A percentile compares a stretch with the other conserved stretches of the same genome.
Evolutionary conservation across 2,329 filamentous ascomycete species (phyloP).

Genomic region (Botrytis elliptica): DNA sequence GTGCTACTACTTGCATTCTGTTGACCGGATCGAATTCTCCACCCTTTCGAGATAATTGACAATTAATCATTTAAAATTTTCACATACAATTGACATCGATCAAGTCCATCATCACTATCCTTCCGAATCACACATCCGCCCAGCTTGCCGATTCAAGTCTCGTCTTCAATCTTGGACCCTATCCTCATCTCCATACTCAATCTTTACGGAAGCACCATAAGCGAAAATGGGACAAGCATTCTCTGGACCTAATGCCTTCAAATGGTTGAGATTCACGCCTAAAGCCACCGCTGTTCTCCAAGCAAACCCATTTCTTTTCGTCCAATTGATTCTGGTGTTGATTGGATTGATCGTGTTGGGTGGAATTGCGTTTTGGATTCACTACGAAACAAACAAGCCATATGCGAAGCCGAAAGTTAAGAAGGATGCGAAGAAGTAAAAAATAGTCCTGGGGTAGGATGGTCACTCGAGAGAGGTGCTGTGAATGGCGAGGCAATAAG

Average conservation of each 20-base stretch:
- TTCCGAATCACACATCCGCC: not conserved
- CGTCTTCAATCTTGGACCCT: not conserved
- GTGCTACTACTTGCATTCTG: constrained; percentile 5
- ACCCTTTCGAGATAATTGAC: not conserved
- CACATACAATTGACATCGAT: not conserved
- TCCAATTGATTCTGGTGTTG: constrained; percentile 33
- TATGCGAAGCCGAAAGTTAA: constrained; percentile 38
- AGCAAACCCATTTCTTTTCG: constrained; percentile 32
- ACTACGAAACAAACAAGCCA: constrained; percentile 35
- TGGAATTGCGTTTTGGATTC: constrained; percentile 34
- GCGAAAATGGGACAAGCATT: constrained; percentile 37
- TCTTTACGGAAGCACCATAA: not conserved
- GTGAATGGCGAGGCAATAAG: not conserved
- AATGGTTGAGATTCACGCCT: constrained; percentile 38
- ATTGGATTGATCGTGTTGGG: constrained; percentile 25
- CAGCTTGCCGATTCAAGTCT: not conserved
- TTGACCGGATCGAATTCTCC: constrained; percentile 5
- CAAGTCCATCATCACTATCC: not conserved
- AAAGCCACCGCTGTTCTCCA: constrained; percentile 38
- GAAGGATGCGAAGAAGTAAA: constrained; percentile 23
- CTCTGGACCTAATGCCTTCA: constrained; percentile 39
- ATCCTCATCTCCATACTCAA: not conserved
- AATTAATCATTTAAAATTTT: not conserved
- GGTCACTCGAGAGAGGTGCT: not conserved
- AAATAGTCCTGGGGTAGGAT: not conserved